phyloP scores from a whole-genome alignment of 441 rosid species.

The Manihot esculenta region DNA sequence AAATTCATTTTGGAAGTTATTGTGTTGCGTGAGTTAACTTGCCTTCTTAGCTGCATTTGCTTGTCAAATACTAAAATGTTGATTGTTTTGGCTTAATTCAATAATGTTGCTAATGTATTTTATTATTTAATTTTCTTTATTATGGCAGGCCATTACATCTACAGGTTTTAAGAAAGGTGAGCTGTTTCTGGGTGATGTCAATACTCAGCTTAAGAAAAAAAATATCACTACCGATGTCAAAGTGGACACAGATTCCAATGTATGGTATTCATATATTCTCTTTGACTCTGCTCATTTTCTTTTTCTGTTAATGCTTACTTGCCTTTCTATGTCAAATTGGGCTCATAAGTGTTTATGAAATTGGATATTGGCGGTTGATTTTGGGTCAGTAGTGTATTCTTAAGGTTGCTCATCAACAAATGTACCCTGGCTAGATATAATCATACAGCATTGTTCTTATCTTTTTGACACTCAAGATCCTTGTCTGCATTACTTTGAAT shows the following conservation, averaged over 20 bases:
- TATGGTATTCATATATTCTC: constrained; percentile 29
- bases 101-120: not conserved
- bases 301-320: not conserved
- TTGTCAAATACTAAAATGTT: not conserved
- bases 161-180: constrained; percentile 62
- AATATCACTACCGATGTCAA: constrained; percentile 85
- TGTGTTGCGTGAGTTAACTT: not conserved
- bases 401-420: not conserved
- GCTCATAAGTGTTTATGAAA: not conserved
- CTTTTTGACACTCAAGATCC: not conserved
- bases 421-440: not conserved
- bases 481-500: not conserved
- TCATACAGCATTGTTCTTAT: not conserved
- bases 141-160: constrained; percentile 54
- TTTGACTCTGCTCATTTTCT: not conserved
- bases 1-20: not conserved
- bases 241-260: constrained; percentile 86
- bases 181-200: constrained; percentile 49
- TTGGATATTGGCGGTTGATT: not conserved
- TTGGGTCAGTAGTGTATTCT: not conserved
- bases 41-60: not conserved
- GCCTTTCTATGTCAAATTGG: not conserved
- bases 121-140: not conserved
- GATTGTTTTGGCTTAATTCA: not conserved
- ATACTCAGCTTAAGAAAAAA: constrained; percentile 84